Conservation (phyloP, 495 filamentous ascomycete species). For the Talaromyces proteolyticus region DNA sequence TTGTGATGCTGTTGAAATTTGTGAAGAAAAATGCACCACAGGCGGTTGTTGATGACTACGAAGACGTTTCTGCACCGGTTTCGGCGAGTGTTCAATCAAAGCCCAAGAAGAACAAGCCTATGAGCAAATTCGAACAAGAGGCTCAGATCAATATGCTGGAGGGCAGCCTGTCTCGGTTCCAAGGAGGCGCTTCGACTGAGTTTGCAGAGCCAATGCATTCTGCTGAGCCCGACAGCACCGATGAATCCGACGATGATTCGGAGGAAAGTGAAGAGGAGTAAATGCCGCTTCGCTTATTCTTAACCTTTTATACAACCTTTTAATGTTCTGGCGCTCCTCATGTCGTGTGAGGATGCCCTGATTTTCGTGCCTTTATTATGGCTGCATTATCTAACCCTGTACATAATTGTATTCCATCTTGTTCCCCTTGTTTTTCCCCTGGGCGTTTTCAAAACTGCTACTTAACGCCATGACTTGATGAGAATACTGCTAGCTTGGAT, state of each 20-base stretch:
- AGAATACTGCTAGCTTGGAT: background rate
- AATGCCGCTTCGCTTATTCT: background rate
- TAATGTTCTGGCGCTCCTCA: too few species aligned
- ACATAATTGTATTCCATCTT: slow-evolving; percentile 9
- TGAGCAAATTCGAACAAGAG: slow-evolving; percentile 93
- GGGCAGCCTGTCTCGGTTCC: slow-evolving; percentile 45
- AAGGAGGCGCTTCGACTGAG: slow-evolving; percentile 27
- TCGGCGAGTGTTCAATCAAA: slow-evolving; percentile 51
- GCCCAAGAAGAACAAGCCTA: slow-evolving; percentile 97
- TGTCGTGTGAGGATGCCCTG: too few species aligned
- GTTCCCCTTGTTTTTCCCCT: slow-evolving; percentile 7
- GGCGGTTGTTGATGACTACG: slow-evolving; percentile 39
- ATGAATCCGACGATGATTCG: slow-evolving; percentile 45
- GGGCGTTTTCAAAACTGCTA: slow-evolving; percentile 17
- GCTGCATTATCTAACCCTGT: background rate
- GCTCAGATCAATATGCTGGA: slow-evolving; percentile 75
- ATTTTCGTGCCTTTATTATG: too few species aligned
- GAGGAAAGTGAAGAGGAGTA: slow-evolving; percentile 54
- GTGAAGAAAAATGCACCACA: slow-evolving; percentile 62
- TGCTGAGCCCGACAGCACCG: slow-evolving; percentile 42
- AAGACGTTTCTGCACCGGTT: slow-evolving; percentile 26
- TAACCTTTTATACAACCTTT: background rate
- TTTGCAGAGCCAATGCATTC: slow-evolving; percentile 37
- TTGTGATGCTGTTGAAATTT: slow-evolving; percentile 69
- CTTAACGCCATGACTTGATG: slow-evolving; percentile 8